A percentile compares a stretch with the other conserved stretches of the same genome.
phyloP scores from a whole-genome alignment of 345 rosid species.

The Anacardium occidentale region DNA sequence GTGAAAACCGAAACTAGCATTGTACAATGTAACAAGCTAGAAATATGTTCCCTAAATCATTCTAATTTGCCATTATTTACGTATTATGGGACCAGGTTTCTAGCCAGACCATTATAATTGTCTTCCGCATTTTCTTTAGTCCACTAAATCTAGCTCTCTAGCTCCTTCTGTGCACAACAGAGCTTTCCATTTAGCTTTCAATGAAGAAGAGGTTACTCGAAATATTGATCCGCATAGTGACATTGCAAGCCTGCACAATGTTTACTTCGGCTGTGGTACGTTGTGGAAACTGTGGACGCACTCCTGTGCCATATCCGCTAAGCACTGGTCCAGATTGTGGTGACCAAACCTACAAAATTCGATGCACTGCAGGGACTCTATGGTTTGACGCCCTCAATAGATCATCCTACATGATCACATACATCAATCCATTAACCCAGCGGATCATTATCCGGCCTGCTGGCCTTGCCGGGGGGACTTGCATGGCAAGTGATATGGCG shows the following conservation, averaged over 20 bases:
- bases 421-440: constrained; percentile 31
- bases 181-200: background rate
- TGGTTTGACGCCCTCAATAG: constrained; percentile 40
- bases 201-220: constrained; percentile 12
- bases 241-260: background rate
- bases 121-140: background rate
- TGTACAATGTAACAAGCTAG: constrained; percentile 11
- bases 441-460: constrained; percentile 40
- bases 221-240: background rate
- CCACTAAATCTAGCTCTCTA: background rate
- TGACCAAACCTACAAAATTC: constrained; percentile 42
- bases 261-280: constrained; percentile 36
- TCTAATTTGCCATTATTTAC: background rate
- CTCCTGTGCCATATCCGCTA: constrained; percentile 48
- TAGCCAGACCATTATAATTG: background rate
- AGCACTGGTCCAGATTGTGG: constrained; percentile 46
- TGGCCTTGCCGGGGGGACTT: constrained; percentile 18
- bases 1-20: constrained; percentile 6
- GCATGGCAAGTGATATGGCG: constrained; percentile 29
- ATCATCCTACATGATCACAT: constrained; percentile 35
- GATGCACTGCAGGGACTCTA: constrained; percentile 31
- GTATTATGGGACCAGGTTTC: background rate
- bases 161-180: background rate
- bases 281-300: constrained; percentile 41
- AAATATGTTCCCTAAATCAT: background rate